Conservation (phyloP, 208 protist genomes). For the Spongospora subterranea region DNA sequence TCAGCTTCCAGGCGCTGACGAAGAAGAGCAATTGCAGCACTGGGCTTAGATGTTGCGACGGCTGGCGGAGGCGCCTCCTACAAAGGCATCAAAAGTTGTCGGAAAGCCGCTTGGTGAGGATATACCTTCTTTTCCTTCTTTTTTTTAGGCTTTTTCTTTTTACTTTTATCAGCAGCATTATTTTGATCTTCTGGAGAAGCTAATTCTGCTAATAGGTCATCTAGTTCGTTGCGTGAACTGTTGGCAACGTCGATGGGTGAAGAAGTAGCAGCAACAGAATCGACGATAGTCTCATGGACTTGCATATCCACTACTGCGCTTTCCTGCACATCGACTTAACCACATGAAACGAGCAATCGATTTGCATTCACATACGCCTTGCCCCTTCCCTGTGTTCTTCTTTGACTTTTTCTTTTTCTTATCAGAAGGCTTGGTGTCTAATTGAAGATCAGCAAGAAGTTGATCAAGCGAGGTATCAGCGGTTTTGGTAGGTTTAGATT, state of each 20-base stretch:
- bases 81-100: neutral
- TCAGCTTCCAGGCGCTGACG: slow-evolving; percentile 76
- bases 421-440: neutral
- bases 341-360: neutral
- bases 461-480: neutral
- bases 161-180: neutral
- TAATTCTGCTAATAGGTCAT: slow-evolving; percentile 54
- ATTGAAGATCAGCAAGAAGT: neutral
- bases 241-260: neutral
- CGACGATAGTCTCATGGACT: neutral
- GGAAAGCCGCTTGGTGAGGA: neutral
- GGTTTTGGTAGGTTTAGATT: no score
- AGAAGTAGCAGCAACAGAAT: neutral
- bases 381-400: slow-evolving; percentile 8
- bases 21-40: slow-evolving; percentile 78
- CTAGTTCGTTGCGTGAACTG: neutral
- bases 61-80: neutral
- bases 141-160: slow-evolving; percentile 72
- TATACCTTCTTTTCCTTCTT: slow-evolving; percentile 54
- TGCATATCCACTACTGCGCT: neutral
- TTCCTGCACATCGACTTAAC: neutral
- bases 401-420: slow-evolving; percentile 11
- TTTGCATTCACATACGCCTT: neutral
- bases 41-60: neutral
- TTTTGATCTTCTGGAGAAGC: neutral